Conservation (phyloP, 352 stramenopile genomes). For the Globisporangium camurandrum region DNA sequence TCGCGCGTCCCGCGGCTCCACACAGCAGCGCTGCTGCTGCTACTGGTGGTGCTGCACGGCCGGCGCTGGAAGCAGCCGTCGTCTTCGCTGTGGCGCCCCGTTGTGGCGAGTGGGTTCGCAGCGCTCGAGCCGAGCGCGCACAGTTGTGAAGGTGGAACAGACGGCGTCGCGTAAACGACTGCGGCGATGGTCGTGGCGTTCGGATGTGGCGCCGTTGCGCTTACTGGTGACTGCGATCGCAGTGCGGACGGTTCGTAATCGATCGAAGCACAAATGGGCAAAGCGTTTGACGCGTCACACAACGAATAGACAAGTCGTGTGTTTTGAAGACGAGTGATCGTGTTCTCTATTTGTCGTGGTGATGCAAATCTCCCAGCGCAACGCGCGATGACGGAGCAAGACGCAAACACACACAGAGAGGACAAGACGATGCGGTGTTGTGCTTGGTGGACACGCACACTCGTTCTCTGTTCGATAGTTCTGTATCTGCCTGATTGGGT, state of each 20-base stretch:
- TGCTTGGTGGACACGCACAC: no score
- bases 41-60: neutral
- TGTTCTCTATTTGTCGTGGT: conserved; percentile 17
- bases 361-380: conserved; percentile 16
- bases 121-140: conserved; percentile 1
- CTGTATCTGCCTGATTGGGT: no score
- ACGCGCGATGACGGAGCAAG: no score
- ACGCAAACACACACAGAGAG: neutral
- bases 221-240: neutral
- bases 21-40: neutral
- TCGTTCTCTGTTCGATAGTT: no score
- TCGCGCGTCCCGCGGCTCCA: conserved; percentile 1
- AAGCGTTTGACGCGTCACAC: conserved; percentile 4
- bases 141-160: neutral
- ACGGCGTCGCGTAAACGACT: neutral
- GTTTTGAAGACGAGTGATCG: conserved; percentile 8
- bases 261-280: neutral
- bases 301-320: conserved; percentile 13
- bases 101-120: conserved; percentile 3
- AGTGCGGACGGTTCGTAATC: neutral
- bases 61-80: neutral
- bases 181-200: neutral
- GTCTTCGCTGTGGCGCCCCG: conserved; percentile 1
- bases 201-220: neutral
- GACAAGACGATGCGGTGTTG: no score